Conservation (phyloP, 2,329 filamentous ascomycete species). For the Diaporthe ampelina region DNA sequence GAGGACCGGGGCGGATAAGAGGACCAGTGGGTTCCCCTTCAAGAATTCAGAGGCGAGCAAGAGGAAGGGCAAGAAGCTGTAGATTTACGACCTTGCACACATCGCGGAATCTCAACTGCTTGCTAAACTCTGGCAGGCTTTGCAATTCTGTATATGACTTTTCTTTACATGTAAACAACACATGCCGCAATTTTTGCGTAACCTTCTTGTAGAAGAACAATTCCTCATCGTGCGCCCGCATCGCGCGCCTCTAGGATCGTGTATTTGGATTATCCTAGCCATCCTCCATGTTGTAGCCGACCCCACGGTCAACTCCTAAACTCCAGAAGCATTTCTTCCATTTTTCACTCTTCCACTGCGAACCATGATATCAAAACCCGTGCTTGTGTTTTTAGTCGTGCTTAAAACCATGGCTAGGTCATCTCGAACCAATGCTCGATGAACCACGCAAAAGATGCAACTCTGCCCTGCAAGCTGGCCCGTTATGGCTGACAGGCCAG, state of each 20-base stretch:
- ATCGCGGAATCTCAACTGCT: neutral
- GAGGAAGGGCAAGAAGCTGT: slow-evolving; percentile 46
- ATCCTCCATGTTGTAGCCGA: neutral
- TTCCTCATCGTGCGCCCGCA: neutral
- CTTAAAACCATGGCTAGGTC: neutral
- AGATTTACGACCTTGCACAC: neutral
- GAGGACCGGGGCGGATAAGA: slow-evolving; percentile 57
- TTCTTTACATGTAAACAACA: neutral
- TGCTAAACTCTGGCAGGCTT: neutral
- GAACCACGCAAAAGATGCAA: neutral
- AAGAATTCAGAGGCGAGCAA: slow-evolving; percentile 52
- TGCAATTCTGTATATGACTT: neutral
- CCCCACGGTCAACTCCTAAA: slow-evolving; percentile 15
- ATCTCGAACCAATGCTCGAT: neutral
- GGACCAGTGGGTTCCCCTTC: slow-evolving; percentile 58
- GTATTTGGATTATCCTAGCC: neutral
- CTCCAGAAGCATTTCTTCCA: neutral
- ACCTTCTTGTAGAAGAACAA: neutral
- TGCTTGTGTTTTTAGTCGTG: neutral
- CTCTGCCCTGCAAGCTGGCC: neutral
- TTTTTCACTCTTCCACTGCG: neutral
- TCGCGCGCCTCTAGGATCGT: neutral
- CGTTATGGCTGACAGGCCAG: neutral
- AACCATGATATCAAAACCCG: slow-evolving; percentile 6
- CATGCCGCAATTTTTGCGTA: neutral